Evolutionary conservation across 495 filamentous ascomycete species (phyloP).

Genomic region (Pseudomonodictys pantanalensis): DNA sequence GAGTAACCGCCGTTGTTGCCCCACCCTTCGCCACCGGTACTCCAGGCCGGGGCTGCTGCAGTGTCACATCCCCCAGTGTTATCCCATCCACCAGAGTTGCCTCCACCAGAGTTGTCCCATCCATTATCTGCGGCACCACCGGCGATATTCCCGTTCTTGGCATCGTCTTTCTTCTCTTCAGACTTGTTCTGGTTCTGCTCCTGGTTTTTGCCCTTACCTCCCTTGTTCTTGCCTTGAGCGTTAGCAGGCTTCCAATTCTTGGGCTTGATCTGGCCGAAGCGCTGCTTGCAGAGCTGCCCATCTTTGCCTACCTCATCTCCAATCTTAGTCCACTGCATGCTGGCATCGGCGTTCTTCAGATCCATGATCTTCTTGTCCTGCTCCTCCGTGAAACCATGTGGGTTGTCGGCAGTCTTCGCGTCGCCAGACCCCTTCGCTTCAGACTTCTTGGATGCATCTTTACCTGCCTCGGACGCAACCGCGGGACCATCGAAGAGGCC

Average conservation of each 20-base stretch:
- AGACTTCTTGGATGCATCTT: not conserved
- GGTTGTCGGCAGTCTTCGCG: not conserved
- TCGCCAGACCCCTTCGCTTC: not conserved
- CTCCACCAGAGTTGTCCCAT: not conserved
- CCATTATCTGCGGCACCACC: not conserved
- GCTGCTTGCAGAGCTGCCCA: constrained; percentile 5
- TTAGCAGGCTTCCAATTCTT: constrained; percentile 18
- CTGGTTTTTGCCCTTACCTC: constrained; percentile 2
- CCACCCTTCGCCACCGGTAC: too few species aligned
- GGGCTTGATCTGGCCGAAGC: constrained; percentile 31
- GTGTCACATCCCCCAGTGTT: not conserved
- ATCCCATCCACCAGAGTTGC: not conserved
- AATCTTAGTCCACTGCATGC: constrained; percentile 18
- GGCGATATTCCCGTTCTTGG: not conserved
- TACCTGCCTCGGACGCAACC: too few species aligned
- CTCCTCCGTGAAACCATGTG: constrained; percentile 18
- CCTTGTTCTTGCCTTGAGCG: constrained; percentile 1
- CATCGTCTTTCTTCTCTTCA: not conserved
- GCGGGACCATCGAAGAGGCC: not conserved
- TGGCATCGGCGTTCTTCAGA: constrained; percentile 22
- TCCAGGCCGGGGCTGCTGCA: too few species aligned
- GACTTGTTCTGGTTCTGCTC: constrained; percentile 1
- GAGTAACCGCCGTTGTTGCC: too few species aligned
- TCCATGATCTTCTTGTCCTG: constrained; percentile 28
- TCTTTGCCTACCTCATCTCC: constrained; percentile 17